Evolutionary conservation across 352 stramenopile genomes (phyloP), one percentile per base, ranked within the genome.

Genomic region (Pythium myriotylum): DNA sequence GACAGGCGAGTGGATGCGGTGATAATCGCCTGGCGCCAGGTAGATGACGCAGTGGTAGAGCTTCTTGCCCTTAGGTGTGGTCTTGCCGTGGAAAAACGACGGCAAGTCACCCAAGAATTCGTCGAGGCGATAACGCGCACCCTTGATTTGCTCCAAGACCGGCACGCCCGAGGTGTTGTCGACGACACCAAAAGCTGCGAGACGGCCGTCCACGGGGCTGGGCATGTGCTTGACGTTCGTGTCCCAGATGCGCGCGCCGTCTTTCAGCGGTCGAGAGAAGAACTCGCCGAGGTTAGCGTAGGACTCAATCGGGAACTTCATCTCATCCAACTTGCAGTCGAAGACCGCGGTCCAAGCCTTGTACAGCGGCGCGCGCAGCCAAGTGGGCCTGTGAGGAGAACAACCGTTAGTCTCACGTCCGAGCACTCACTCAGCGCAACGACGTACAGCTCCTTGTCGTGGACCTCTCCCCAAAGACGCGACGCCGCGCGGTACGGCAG

Each of bases 271-370:
- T 4, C 86, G 79, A 22, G 82, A 91, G 63, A 95, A 95, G 59
- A 94, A 95, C 68, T 93, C 84, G 42, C 79, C 80, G 5, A 95
- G 70, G 62, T 93, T 95, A 7, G 52, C 65, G 48, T 95, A 95
- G 41, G 76, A 59, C 50, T 85, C 72, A 39, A 92, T 73, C 32
- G 83, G 81, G 52, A 88, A 91, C 68, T 85, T 85, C 83, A 93
- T 92, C 58, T 94, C 86, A 66, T 93, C 79, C 40, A 94, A 68
- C 40, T 94, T 92, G 70, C 86, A 95, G 59, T 88, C 70, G 33
- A 86, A 95, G 9, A 87, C 76, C 22, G 61, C 67, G 8, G 83
- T 89, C 86, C 86, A 95, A n/a, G 81, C 80, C 60, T 91, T 88
- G 71, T 94, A 95, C 32, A 95, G 63, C 13, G 82, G 81, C 49